Conservation (phyloP, 805 yeast genomes). For the Wickerhamomyces alni region DNA sequence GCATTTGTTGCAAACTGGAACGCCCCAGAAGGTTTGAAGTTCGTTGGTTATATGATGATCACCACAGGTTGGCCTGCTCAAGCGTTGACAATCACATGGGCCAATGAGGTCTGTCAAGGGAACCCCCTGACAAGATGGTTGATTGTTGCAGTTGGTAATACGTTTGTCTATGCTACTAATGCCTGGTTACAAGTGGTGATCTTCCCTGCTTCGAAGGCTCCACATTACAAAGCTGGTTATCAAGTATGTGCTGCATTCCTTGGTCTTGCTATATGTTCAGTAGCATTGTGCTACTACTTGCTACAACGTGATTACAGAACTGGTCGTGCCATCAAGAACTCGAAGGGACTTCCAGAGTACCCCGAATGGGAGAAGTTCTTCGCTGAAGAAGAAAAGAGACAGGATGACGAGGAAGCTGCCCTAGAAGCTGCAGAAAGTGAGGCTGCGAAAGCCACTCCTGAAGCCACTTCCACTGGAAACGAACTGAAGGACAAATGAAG, state of each 20-base stretch:
- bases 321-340: conserved; percentile 10
- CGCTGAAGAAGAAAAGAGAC: conserved; percentile 3
- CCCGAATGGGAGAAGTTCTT: conserved; percentile 12
- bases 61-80: conserved; percentile 23
- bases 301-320: conserved; percentile 34
- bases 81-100: conserved; percentile 23
- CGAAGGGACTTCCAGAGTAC: conserved; percentile 10
- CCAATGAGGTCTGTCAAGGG: conserved; percentile 23
- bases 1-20: conserved; percentile 22
- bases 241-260: conserved; percentile 21
- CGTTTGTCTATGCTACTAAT: conserved; percentile 26
- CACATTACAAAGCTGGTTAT: conserved; percentile 28
- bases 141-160: conserved; percentile 27
- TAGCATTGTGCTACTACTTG: conserved; percentile 18
- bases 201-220: conserved; percentile 30
- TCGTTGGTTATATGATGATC: conserved; percentile 13
- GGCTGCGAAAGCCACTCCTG: too few relatives aligned
- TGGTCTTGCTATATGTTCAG: conserved; percentile 7
- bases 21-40: conserved; percentile 12
- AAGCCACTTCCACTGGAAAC: too few relatives aligned
- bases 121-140: conserved; percentile 22
- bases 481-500: too few relatives aligned
- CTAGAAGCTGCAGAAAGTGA: too few relatives aligned
- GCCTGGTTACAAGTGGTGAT: conserved; percentile 30
- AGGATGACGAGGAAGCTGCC: conserved; percentile 1